A percentile compares a stretch with the other conserved stretches of the same genome.
These are phyloP conservation scores for Metroxylon sagu DNA, from an alignment of 176 grass and related monocot species.

Conservation along the genomic window DNA sequence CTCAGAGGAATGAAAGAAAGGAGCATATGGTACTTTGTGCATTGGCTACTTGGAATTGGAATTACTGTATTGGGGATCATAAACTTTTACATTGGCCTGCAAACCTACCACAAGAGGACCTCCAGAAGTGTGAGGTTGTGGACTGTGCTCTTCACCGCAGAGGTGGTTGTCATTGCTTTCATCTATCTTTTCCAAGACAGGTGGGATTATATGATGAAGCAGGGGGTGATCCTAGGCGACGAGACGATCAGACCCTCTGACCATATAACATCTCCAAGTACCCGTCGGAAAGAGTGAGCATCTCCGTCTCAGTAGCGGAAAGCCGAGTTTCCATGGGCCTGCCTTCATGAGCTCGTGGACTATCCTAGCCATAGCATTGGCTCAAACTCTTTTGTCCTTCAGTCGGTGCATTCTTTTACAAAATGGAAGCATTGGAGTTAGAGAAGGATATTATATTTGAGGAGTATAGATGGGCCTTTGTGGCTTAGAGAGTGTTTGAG, in stretches of 20 bases:
- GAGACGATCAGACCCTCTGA: slow-evolving; percentile 53
- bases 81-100: slow-evolving; percentile 76
- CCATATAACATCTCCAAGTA: neutral
- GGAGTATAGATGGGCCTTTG: no score
- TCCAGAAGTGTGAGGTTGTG: neutral
- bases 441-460: no score
- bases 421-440: no score
- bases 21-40: slow-evolving; percentile 70
- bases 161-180: slow-evolving; percentile 8
- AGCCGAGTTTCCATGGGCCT: no score
- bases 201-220: slow-evolving; percentile 9
- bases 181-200: slow-evolving; percentile 9
- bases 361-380: no score
- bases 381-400: no score
- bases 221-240: slow-evolving; percentile 42
- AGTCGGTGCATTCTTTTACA: no score
- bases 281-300: neutral
- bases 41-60: slow-evolving; percentile 58
- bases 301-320: neutral
- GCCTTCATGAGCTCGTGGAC: no score
- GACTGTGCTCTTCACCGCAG: neutral
- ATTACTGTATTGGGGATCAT: slow-evolving; percentile 46
- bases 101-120: slow-evolving; percentile 33
- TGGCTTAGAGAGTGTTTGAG: no score
- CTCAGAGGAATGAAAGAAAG: slow-evolving; percentile 56